Conservation (phyloP, 2,329 filamentous ascomycete species). For the Epichloe bromicola region DNA sequence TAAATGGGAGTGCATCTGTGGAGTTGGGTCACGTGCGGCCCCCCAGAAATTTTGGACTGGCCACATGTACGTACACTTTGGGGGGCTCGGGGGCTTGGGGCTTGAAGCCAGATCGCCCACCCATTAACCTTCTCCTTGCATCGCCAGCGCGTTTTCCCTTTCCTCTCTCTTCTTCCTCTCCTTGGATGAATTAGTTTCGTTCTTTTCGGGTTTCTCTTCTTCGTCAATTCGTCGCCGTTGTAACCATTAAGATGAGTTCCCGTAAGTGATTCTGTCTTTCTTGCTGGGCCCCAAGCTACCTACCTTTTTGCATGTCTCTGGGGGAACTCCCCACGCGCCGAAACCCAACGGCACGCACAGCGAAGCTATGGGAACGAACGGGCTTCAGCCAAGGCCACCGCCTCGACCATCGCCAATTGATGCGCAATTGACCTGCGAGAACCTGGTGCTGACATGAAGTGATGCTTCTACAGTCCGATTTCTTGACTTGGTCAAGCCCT, state of each 20-base stretch:
- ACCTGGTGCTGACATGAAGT: conserved; percentile 15
- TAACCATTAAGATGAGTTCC: conserved; percentile 39
- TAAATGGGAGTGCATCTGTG: background rate
- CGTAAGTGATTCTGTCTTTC: conserved; percentile 28
- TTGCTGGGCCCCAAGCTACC: conserved; percentile 7
- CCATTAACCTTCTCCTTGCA: conserved; percentile 15
- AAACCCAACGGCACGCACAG: background rate
- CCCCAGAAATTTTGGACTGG: conserved; percentile 25
- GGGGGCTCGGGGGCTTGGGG: conserved; percentile 3
- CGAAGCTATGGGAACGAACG: conserved; percentile 1
- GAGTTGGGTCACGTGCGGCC: conserved; percentile 20
- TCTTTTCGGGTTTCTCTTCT: conserved; percentile 19
- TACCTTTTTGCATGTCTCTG: background rate
- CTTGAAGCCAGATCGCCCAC: conserved; percentile 32
- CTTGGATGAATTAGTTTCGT: conserved; percentile 28
- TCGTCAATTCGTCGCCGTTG: conserved; percentile 9
- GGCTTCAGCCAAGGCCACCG: conserved; percentile 2
- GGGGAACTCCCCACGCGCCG: background rate
- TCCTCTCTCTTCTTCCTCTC: conserved; percentile 18
- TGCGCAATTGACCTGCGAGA: conserved; percentile 16
- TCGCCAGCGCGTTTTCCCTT: conserved; percentile 22
- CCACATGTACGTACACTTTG: conserved; percentile 32
- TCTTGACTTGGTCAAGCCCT: conserved; percentile 98
- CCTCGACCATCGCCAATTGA: background rate
- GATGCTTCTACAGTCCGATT: conserved; percentile 63